phyloP scores from a whole-genome alignment of 371 early-diverging fungal genomes.

The Lichtheimia corymbifera region DNA sequence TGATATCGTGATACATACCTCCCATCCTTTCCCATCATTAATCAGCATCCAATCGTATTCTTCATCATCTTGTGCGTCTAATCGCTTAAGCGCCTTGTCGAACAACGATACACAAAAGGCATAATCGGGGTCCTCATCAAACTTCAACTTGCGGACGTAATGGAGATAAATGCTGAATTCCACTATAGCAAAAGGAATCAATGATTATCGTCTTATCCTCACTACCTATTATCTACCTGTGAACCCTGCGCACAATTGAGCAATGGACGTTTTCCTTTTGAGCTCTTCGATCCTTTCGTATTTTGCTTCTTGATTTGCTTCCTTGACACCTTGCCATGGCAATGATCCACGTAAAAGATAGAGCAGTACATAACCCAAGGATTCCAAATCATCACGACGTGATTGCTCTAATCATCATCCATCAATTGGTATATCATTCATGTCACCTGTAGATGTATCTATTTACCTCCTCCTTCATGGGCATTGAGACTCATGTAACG shows the following conservation, averaged over 20 bases:
- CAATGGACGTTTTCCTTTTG: slow-evolving; percentile 95
- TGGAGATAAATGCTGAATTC: slow-evolving; percentile 82
- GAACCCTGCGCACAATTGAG: slow-evolving; percentile 89
- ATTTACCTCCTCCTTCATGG: slow-evolving; percentile 89
- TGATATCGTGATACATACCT: slow-evolving; percentile 1
- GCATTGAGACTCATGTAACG: slow-evolving; percentile 98
- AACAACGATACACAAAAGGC: slow-evolving; percentile 77
- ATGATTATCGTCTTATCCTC: background rate
- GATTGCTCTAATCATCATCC: slow-evolving; percentile 75
- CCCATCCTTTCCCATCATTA: slow-evolving; percentile 15
- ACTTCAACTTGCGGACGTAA: slow-evolving; percentile 68
- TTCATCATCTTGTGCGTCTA: slow-evolving; percentile 77
- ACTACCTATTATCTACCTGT: slow-evolving; percentile 69
- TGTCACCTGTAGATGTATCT: too few species aligned
- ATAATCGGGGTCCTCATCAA: slow-evolving; percentile 94
- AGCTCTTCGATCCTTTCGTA: slow-evolving; percentile 98
- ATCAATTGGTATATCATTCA: background rate
- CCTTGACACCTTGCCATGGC: slow-evolving; percentile 99
- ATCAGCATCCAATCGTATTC: slow-evolving; percentile 85
- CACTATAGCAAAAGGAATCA: slow-evolving; percentile 27
- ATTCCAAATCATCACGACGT: slow-evolving; percentile 98
- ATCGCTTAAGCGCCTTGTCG: slow-evolving; percentile 62
- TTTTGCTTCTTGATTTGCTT: slow-evolving; percentile 96
- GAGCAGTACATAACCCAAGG: slow-evolving; percentile 96
- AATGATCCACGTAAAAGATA: slow-evolving; percentile 97